These are phyloP conservation scores for Bimuria novae-zelandiae DNA, from an alignment of 2,329 filamentous ascomycete genomes.

Conservation along the genomic window DNA sequence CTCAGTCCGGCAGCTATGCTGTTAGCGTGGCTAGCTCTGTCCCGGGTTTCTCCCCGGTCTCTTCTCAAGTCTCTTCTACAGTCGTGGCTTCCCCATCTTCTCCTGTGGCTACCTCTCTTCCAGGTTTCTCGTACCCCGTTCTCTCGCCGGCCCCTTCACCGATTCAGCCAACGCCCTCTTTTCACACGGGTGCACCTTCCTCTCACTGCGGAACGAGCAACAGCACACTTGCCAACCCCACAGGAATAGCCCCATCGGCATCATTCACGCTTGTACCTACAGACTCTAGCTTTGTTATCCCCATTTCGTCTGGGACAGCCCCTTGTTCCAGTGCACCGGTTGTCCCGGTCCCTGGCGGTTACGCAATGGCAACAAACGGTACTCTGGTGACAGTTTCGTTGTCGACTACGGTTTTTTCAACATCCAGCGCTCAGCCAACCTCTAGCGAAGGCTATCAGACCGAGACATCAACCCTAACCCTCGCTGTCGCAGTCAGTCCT, in stretches of 20 bases:
- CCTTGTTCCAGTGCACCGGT: neutral
- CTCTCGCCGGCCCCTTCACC: neutral
- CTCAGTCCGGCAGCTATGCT: neutral
- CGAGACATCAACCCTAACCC: neutral
- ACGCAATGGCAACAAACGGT: neutral
- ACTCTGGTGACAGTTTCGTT: neutral
- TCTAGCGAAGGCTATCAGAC: neutral
- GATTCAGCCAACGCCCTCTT: neutral
- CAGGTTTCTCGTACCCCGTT: neutral
- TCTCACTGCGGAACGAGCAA: neutral
- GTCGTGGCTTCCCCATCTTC: neutral
- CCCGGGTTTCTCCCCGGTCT: too few species aligned
- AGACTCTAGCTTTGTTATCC: neutral
- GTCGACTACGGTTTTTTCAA: neutral
- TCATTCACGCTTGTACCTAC: neutral
- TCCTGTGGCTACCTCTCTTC: neutral
- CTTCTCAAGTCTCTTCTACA: neutral
- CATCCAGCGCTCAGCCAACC: neutral
- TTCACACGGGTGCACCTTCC: neutral
- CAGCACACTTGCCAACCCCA: neutral
- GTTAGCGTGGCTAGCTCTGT: neutral
- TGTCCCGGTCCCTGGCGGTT: neutral
- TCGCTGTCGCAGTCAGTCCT: neutral
- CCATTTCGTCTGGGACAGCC: neutral
- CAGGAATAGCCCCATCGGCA: neutral